Percentiles rank a stretch among this genome's conserved stretches.
Evolutionary conservation across 805 yeast genomes (phyloP).

Genomic region (Yamadazyma tumulicola): DNA sequence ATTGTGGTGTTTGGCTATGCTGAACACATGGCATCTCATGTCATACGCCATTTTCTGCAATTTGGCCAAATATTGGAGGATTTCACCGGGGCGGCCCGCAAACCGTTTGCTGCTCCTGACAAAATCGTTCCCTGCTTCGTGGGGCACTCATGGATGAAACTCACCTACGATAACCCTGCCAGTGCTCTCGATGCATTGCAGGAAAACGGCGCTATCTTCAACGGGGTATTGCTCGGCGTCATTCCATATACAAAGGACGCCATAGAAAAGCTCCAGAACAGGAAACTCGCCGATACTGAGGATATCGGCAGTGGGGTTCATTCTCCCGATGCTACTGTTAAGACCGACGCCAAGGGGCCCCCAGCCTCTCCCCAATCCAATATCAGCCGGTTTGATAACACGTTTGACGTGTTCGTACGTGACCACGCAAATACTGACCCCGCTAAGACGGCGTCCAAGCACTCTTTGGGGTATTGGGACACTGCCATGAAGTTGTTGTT

Average conservation of each 20-base stretch:
- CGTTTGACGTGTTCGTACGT: too few relatives aligned
- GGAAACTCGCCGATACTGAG: conserved; percentile 40
- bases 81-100: conserved; percentile 40
- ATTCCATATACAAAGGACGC: conserved; percentile 62
- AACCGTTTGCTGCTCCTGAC: conserved; percentile 10
- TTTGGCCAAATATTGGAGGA: conserved; percentile 81
- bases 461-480: conserved; percentile 31
- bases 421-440: conserved; percentile 14
- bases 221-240: conserved; percentile 64
- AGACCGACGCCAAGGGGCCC: too few relatives aligned
- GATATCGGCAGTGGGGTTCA: conserved; percentile 44
- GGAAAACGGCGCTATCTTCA: conserved; percentile 73
- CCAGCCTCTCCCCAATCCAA: too few relatives aligned
- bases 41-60: conserved; percentile 70
- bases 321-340: too few relatives aligned
- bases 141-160: conserved; percentile 88
- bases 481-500: conserved; percentile 33
- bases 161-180: conserved; percentile 73
- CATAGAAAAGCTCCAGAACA: conserved; percentile 54
- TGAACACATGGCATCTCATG: conserved; percentile 61
- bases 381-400: too few relatives aligned
- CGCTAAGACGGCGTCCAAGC: too few relatives aligned
- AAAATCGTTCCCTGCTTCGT: conserved; percentile 62
- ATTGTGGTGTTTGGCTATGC: conserved; percentile 89
- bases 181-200: conserved; percentile 81